Percentiles rank a stretch among this genome's conserved stretches.
Evolutionary conservation across 495 filamentous ascomycete genomes (phyloP).

Genomic region (Xylaria telfairii): DNA sequence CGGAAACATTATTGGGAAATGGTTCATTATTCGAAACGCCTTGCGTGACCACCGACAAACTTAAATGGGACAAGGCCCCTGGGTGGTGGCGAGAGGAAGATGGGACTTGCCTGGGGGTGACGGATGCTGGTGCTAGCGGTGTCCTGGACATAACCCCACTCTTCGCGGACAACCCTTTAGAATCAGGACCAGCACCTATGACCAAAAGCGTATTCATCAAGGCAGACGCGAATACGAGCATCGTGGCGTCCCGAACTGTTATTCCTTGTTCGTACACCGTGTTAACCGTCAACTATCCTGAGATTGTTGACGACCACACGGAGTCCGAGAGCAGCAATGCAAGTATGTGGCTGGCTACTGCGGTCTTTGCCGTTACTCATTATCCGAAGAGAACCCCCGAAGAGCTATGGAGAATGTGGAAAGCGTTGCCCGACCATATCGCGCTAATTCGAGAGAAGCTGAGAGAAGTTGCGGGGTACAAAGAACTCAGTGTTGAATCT

Average conservation of each 20-base stretch:
- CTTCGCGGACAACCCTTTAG: not conserved
- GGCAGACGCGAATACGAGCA: not conserved
- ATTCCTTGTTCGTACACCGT: not conserved
- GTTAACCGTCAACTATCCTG: not conserved
- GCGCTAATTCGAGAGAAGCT: not conserved
- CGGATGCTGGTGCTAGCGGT: not conserved
- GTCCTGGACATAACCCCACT: not conserved
- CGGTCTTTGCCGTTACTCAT: not conserved
- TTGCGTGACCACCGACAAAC: not conserved
- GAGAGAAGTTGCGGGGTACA: not conserved
- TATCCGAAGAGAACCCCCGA: not conserved
- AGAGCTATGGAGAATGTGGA: not conserved
- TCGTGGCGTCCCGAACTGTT: not conserved
- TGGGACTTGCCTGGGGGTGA: not conserved
- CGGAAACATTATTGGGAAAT: not conserved
- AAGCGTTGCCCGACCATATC: not conserved
- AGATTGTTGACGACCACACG: not conserved
- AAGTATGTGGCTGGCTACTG: not conserved
- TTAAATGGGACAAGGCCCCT: not conserved
- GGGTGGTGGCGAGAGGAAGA: not conserved
- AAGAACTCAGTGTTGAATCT: not conserved
- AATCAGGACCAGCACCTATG: not conserved
- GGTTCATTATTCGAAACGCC: not conserved
- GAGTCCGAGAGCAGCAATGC: not conserved
- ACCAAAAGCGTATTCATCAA: not conserved